Percentiles rank a stretch among this genome's conserved stretches.
phyloP scores from a whole-genome alignment of 148 eudicot species.

The Arctostaphylos glauca region DNA sequence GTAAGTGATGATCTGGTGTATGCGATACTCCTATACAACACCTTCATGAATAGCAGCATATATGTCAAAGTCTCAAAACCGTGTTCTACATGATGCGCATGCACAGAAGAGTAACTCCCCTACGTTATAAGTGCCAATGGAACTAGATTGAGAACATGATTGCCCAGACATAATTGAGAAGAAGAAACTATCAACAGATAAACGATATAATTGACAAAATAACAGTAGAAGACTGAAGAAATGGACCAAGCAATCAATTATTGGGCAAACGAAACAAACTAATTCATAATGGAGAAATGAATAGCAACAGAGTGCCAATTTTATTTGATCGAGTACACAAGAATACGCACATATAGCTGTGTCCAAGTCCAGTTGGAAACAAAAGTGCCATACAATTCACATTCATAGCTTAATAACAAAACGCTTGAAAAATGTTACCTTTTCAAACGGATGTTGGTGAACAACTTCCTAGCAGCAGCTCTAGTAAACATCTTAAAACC shows the following conservation, averaged over 20 bases:
- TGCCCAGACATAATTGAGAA: not conserved
- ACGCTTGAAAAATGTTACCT: conserved; percentile 43
- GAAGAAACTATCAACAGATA: not conserved
- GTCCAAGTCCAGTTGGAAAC: not conserved
- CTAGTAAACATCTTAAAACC: conserved; percentile 99
- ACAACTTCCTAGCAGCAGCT: conserved; percentile 86
- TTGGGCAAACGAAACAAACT: not conserved
- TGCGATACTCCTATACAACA: too few relatives aligned
- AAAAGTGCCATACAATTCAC: not conserved
- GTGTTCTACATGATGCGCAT: too few relatives aligned
- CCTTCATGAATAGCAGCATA: too few relatives aligned
- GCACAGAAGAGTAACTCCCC: not conserved
- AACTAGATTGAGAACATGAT: not conserved
- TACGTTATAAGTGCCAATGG: not conserved
- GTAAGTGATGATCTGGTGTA: too few relatives aligned
- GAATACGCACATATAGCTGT: not conserved
- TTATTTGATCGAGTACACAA: not conserved
- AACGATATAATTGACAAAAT: not conserved
- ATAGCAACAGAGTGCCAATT: not conserved
- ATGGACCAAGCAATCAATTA: not conserved
- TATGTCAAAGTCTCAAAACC: too few relatives aligned
- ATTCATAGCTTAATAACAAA: not conserved
- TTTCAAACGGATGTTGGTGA: conserved; percentile 77
- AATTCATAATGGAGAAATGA: not conserved
- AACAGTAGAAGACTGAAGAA: not conserved